These are phyloP conservation scores for Blastomyces gilchristii DNA, from an alignment of 2,329 filamentous ascomycete species.

Conservation along the genomic window DNA sequence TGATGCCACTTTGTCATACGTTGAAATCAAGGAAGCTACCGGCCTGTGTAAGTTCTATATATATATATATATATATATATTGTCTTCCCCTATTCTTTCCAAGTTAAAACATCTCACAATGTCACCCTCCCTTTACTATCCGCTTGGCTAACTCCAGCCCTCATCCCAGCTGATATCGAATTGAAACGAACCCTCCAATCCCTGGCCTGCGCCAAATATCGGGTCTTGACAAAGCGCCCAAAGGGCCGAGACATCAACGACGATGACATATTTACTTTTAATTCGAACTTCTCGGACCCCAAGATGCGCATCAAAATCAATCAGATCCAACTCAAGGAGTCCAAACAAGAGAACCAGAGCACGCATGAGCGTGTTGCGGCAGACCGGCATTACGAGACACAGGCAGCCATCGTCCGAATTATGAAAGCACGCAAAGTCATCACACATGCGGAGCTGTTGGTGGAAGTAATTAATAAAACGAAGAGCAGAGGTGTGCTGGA, in stretches of 20 bases:
- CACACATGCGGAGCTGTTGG: conserved; percentile 73
- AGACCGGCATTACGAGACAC: conserved; percentile 90
- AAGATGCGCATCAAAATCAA: conserved; percentile 97
- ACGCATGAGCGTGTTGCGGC: conserved; percentile 83
- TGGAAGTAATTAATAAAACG: conserved; percentile 86
- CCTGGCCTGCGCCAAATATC: conserved; percentile 79
- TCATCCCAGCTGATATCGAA: conserved; percentile 55
- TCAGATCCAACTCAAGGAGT: conserved; percentile 95
- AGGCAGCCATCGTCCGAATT: conserved; percentile 91
- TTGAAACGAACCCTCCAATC: conserved; percentile 88
- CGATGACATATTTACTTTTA: conserved; percentile 78
- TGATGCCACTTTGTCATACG: conserved; percentile 59
- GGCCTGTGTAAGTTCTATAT: conserved; percentile 50
- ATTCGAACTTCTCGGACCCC: conserved; percentile 62
- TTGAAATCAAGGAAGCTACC: conserved; percentile 63
- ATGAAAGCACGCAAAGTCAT: conserved; percentile 92
- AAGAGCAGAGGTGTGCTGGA: conserved; percentile 78
- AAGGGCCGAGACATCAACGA: conserved; percentile 68
- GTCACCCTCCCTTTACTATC: neutral
- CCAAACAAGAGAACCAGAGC: conserved; percentile 84
- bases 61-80: neutral
- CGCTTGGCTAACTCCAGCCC: neutral
- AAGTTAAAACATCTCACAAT: neutral
- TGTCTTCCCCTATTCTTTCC: neutral
- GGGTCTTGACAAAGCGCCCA: conserved; percentile 75